Percentiles rank a stretch among this genome's conserved stretches.
These are phyloP conservation scores for Quercus variabilis DNA, from an alignment of 306 rosid species.

Conservation along the genomic window DNA sequence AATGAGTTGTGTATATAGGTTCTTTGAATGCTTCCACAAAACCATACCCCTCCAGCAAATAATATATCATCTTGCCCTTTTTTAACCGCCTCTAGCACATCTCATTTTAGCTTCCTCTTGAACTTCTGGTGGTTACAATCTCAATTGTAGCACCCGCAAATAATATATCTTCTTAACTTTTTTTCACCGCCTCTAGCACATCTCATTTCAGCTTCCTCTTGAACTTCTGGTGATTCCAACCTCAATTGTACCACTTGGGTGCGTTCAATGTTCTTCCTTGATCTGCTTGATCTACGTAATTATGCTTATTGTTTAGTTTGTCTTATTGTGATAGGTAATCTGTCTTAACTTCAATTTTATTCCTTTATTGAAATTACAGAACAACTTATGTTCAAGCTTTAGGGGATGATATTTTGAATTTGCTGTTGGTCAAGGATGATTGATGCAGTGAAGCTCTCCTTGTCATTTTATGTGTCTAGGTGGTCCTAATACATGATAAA, in stretches of 20 bases:
- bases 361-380: neutral
- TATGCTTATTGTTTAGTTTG: neutral
- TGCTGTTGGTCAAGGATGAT: neutral
- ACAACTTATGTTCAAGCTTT: too few relatives aligned
- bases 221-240: neutral
- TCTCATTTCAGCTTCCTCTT: neutral
- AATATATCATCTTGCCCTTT: neutral
- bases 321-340: neutral
- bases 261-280: neutral
- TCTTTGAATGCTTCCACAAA: neutral
- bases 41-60: neutral
- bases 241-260: neutral
- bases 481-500: neutral
- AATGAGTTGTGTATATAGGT: neutral
- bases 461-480: neutral
- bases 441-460: neutral
- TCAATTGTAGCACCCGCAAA: too few relatives aligned
- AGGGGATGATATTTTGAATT: neutral
- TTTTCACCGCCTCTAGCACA: neutral
- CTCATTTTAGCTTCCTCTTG: neutral
- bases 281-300: neutral
- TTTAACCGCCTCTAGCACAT: neutral
- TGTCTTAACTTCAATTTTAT: neutral
- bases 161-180: too few relatives aligned
- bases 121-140: neutral